phyloP scores from a whole-genome alignment of 352 stramenopile species.

The Phytopythium boreale region DNA sequence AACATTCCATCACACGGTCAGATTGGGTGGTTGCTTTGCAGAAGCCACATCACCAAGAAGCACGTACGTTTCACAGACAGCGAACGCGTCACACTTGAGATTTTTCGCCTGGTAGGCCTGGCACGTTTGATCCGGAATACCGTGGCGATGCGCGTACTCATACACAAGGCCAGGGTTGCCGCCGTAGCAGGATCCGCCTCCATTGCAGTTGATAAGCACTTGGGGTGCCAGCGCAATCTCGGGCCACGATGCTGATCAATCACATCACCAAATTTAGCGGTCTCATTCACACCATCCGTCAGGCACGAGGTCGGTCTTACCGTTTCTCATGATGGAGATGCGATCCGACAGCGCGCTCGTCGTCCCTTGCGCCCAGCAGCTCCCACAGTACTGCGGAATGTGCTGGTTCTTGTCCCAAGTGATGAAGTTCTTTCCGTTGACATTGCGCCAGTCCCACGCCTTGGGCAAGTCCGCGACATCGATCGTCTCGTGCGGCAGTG shows the following conservation, averaged over 20 bases:
- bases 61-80: slow-evolving; percentile 79
- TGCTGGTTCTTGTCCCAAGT: slow-evolving; percentile 99
- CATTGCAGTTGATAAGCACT: slow-evolving; percentile 85
- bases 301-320: slow-evolving; percentile 14
- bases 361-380: slow-evolving; percentile 90
- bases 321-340: slow-evolving; percentile 90
- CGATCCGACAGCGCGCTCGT: slow-evolving; percentile 88
- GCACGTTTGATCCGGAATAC: slow-evolving; percentile 92
- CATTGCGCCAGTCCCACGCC: slow-evolving; percentile 93
- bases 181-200: slow-evolving; percentile 72
- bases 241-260: slow-evolving; percentile 59
- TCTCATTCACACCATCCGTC: not conserved
- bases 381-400: slow-evolving; percentile 93
- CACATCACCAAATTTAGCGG: slow-evolving; percentile 1
- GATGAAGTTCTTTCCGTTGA: slow-evolving; percentile 93
- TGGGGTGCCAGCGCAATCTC: slow-evolving; percentile 79
- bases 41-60: not conserved
- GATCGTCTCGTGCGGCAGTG: slow-evolving; percentile 76
- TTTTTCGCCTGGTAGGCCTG: slow-evolving; percentile 90
- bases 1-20: not conserved
- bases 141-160: slow-evolving; percentile 84
- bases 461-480: slow-evolving; percentile 85
- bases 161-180: slow-evolving; percentile 83
- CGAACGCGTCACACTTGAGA: slow-evolving; percentile 67
- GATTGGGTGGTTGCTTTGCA: not conserved